These are phyloP conservation scores for Penicillium sp. DNA, from an alignment of 2,329 filamentous ascomycete genomes.

Conservation along the genomic window DNA sequence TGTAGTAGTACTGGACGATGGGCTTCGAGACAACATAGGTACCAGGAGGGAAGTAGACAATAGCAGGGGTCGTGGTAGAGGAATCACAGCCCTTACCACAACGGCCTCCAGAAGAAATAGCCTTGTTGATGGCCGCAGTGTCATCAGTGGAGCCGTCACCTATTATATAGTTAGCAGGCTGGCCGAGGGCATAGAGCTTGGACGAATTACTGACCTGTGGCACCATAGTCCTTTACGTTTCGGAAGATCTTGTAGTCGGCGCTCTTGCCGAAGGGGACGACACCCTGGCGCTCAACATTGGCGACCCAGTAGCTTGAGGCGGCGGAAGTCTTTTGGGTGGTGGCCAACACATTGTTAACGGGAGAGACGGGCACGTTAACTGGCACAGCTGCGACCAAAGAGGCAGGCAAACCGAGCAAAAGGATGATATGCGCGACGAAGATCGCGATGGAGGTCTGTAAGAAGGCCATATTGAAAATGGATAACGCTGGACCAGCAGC, in stretches of 20 bases:
- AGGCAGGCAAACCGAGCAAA: conserved; percentile 26
- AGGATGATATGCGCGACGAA: conserved; percentile 32
- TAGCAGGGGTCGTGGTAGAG: conserved; percentile 73
- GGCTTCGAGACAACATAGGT: conserved; percentile 79
- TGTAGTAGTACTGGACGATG: conserved; percentile 86
- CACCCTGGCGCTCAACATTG: conserved; percentile 66
- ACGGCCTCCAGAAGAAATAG: conserved; percentile 72
- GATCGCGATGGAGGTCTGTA: conserved; percentile 24
- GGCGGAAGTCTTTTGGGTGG: conserved; percentile 8
- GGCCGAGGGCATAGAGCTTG: too few species aligned
- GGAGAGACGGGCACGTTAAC: conserved; percentile 16
- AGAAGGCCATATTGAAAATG: conserved; percentile 24
- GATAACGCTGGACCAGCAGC: conserved; percentile 31
- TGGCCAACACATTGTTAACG: conserved; percentile 6
- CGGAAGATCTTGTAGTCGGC: conserved; percentile 68
- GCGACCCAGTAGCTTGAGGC: conserved; percentile 67
- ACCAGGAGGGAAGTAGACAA: conserved; percentile 89
- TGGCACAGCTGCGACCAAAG: conserved; percentile 33
- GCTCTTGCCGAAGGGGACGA: conserved; percentile 59
- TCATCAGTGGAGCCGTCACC: conserved; percentile 73
- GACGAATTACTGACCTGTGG: conserved; percentile 57
- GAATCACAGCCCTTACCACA: conserved; percentile 83
- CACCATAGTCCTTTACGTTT: conserved; percentile 74
- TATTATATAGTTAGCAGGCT: conserved; percentile 29
- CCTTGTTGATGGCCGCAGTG: conserved; percentile 81